These are phyloP conservation scores for Tuber aestivum DNA, from an alignment of 495 filamentous ascomycete genomes.

Conservation along the genomic window DNA sequence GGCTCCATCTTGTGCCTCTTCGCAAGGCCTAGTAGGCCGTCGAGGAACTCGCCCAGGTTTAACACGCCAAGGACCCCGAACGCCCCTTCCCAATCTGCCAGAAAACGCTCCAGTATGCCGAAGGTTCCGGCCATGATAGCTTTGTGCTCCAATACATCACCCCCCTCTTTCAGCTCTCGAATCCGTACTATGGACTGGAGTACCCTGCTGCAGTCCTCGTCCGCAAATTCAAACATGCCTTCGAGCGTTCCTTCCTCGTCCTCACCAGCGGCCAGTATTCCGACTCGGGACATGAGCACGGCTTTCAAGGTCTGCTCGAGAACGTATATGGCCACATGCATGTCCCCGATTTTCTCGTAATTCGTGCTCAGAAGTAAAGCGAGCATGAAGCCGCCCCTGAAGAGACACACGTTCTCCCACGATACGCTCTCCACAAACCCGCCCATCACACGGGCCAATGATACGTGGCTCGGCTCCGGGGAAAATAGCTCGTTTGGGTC, in stretches of 20 bases:
- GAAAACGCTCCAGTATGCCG: background rate
- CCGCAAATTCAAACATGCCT: background rate
- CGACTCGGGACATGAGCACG: background rate
- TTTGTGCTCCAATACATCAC: background rate
- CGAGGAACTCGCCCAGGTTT: background rate
- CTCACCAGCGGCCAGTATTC: background rate
- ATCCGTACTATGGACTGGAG: background rate
- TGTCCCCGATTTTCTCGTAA: background rate
- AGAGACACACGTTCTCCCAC: background rate
- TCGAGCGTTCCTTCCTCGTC: background rate
- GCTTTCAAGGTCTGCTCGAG: constrained; percentile 1
- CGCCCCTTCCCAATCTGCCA: constrained; percentile 1
- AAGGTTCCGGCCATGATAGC: background rate
- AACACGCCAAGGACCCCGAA: background rate
- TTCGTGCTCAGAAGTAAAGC: background rate
- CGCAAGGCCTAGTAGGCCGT: background rate
- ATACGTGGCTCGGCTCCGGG: background rate
- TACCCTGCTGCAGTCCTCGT: background rate
- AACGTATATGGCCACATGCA: background rate
- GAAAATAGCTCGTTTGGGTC: background rate
- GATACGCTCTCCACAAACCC: background rate
- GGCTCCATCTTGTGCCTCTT: background rate
- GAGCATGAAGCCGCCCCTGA: background rate
- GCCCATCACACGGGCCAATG: background rate
- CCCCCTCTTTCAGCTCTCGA: background rate